Evolutionary conservation across 768 basidiomycete genomes (phyloP).

Genomic region (Gelatoporia subvermispora): DNA sequence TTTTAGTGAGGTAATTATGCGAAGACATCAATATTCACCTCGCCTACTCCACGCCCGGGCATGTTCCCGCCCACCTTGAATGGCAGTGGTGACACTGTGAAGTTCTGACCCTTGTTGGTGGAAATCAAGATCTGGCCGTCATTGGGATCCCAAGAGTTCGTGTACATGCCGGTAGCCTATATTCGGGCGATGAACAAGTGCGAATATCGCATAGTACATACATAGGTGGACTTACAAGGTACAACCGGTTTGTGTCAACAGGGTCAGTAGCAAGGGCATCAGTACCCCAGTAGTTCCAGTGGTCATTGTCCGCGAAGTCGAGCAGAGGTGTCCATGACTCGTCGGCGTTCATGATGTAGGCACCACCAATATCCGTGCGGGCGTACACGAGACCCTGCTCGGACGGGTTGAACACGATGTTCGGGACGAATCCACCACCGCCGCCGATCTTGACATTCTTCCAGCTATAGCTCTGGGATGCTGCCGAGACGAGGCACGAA

Average conservation of each 20-base stretch:
- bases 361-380: slow-evolving; percentile 66
- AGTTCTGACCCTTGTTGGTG: slow-evolving; percentile 52
- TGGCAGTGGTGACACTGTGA: slow-evolving; percentile 44
- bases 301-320: slow-evolving; percentile 44
- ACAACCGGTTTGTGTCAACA: slow-evolving; percentile 48
- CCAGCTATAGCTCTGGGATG: slow-evolving; percentile 54
- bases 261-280: slow-evolving; percentile 58
- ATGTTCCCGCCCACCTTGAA: slow-evolving; percentile 70
- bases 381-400: slow-evolving; percentile 59
- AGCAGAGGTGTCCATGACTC: slow-evolving; percentile 60
- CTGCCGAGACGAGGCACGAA: slow-evolving; percentile 30
- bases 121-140: slow-evolving; percentile 62
- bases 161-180: slow-evolving; percentile 57
- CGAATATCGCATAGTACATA: background rate
- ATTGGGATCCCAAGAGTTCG: slow-evolving; percentile 58
- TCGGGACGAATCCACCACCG: slow-evolving; percentile 48
- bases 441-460: slow-evolving; percentile 55
- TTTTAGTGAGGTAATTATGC: background rate
- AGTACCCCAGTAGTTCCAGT: slow-evolving; percentile 45
- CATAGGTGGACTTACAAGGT: slow-evolving; percentile 32
- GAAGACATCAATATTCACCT: slow-evolving; percentile 27
- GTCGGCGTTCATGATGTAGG: slow-evolving; percentile 56
- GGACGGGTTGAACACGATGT: slow-evolving; percentile 58
- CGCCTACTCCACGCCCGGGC: slow-evolving; percentile 65
- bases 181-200: background rate